Percentiles rank a stretch among this genome's conserved stretches.
These are phyloP conservation scores for Colletotrichum sp. DNA, from an alignment of 2,329 filamentous ascomycete genomes.

Conservation along the genomic window DNA sequence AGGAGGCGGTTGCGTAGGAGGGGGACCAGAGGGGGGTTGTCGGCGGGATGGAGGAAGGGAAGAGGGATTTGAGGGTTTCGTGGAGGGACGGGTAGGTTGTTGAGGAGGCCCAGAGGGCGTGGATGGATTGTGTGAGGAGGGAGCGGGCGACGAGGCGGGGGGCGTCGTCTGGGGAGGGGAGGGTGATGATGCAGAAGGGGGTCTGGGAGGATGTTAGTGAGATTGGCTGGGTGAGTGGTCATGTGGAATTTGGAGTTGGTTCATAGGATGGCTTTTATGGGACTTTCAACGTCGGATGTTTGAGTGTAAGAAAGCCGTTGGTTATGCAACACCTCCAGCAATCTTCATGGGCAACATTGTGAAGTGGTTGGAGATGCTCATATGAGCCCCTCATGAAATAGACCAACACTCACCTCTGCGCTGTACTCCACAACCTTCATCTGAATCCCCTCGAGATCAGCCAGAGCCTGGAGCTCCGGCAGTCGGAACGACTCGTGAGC, in stretches of 20 bases:
- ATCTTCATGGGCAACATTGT: neutral
- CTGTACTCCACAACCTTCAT: slow-evolving; percentile 79
- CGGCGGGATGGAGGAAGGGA: slow-evolving; percentile 32
- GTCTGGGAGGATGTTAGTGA: slow-evolving; percentile 58
- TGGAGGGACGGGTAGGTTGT: slow-evolving; percentile 72
- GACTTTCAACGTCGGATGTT: neutral
- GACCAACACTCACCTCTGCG: slow-evolving; percentile 64
- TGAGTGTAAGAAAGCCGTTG: neutral
- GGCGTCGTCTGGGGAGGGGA: slow-evolving; percentile 71
- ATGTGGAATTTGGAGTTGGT: neutral
- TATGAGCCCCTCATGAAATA: neutral
- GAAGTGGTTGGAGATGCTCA: neutral
- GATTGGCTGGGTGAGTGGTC: neutral
- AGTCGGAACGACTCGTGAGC: slow-evolving; percentile 88
- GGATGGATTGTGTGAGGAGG: slow-evolving; percentile 82
- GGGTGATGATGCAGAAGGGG: slow-evolving; percentile 80
- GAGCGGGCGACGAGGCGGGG: slow-evolving; percentile 73
- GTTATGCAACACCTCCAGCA: neutral
- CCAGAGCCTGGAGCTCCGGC: slow-evolving; percentile 83
- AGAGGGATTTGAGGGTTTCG: slow-evolving; percentile 62
- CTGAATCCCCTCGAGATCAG: slow-evolving; percentile 68
- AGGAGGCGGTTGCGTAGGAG: slow-evolving; percentile 68
- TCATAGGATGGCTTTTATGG: neutral
- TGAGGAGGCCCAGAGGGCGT: slow-evolving; percentile 87
- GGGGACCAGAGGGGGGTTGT: slow-evolving; percentile 65